Evolutionary conservation across 306 rosid genomes (phyloP).

Genomic region (Bauhinia variegata): DNA sequence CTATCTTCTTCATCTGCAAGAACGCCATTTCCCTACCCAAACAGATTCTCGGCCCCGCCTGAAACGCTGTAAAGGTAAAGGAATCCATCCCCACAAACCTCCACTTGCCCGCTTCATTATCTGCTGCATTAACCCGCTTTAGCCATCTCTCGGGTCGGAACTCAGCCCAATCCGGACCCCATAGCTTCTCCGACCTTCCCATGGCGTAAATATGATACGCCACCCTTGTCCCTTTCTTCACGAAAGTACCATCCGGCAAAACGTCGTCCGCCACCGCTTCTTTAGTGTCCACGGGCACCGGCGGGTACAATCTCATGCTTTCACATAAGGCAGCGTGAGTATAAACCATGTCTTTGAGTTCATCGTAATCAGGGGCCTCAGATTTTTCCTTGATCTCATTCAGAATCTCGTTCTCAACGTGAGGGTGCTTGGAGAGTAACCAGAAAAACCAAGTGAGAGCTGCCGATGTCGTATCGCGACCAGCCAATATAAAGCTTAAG

Average conservation of each 20-base stretch:
- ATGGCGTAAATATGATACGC: conserved; percentile 59
- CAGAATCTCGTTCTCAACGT: conserved; percentile 43
- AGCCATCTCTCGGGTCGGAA: conserved; percentile 75
- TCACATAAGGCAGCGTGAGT: conserved; percentile 73
- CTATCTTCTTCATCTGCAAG: conserved; percentile 78
- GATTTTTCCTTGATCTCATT: conserved; percentile 40
- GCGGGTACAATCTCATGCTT: conserved; percentile 77
- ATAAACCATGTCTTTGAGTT: conserved; percentile 61
- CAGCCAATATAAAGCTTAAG: conserved; percentile 67
- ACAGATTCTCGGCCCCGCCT: conserved; percentile 82
- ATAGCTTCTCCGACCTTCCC: conserved; percentile 64
- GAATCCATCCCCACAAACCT: conserved; percentile 56
- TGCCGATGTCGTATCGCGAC: conserved; percentile 61
- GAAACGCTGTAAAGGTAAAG: conserved; percentile 66
- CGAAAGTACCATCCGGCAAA: conserved; percentile 63
- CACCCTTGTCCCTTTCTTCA: conserved; percentile 62
- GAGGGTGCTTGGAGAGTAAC: conserved; percentile 50
- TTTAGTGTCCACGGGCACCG: conserved; percentile 52
- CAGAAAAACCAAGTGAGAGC: conserved; percentile 79
- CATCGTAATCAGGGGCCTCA: conserved; percentile 34
- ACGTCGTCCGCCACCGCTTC: conserved; percentile 48
- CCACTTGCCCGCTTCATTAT: conserved; percentile 34
- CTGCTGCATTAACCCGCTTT: conserved; percentile 17
- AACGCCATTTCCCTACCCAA: conserved; percentile 86
- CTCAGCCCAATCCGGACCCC: conserved; percentile 71